A percentile compares a stretch with the other conserved stretches of the same genome.
Conservation (phyloP, 257 asterid genomes). For the Solanum paucissectum region DNA sequence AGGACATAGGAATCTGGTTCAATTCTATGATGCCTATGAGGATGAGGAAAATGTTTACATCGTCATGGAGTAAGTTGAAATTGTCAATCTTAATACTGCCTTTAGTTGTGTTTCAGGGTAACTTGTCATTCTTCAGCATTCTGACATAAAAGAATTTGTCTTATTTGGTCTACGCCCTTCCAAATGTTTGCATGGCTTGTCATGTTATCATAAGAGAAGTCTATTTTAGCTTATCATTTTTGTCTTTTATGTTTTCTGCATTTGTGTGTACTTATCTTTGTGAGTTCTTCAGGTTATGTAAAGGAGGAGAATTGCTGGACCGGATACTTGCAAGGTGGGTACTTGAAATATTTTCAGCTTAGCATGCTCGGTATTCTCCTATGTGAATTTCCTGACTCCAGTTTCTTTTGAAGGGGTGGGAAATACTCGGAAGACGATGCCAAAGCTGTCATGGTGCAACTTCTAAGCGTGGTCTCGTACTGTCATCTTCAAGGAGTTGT, state of each 20-base stretch:
- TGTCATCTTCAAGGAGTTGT: slow-evolving; percentile 89
- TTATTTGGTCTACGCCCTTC: not conserved
- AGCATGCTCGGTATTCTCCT: not conserved
- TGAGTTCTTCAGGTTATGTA: slow-evolving; percentile 49
- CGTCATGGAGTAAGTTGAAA: slow-evolving; percentile 56
- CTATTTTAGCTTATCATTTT: not conserved
- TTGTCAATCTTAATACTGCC: not conserved
- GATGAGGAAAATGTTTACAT: slow-evolving; percentile 54
- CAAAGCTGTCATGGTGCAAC: slow-evolving; percentile 50
- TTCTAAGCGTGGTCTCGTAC: slow-evolving; percentile 53
- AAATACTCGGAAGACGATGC: slow-evolving; percentile 67
- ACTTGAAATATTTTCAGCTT: not conserved
- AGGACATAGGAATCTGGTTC: slow-evolving; percentile 53
- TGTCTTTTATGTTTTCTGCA: not conserved
- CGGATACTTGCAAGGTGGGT: slow-evolving; percentile 60
- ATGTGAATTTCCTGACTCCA: not conserved
- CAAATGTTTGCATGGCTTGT: not conserved
- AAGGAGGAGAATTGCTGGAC: slow-evolving; percentile 80
- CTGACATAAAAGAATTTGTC: not conserved
- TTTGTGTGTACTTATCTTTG: not conserved
- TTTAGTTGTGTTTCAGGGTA: not conserved
- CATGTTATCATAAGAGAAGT: not conserved
- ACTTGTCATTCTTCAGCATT: not conserved
- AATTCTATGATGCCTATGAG: slow-evolving; percentile 56
- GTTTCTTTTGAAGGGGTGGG: slow-evolving; percentile 42